Evolutionary conservation across 2,329 filamentous ascomycete genomes (phyloP).

Genomic region (Xylaria sp.): DNA sequence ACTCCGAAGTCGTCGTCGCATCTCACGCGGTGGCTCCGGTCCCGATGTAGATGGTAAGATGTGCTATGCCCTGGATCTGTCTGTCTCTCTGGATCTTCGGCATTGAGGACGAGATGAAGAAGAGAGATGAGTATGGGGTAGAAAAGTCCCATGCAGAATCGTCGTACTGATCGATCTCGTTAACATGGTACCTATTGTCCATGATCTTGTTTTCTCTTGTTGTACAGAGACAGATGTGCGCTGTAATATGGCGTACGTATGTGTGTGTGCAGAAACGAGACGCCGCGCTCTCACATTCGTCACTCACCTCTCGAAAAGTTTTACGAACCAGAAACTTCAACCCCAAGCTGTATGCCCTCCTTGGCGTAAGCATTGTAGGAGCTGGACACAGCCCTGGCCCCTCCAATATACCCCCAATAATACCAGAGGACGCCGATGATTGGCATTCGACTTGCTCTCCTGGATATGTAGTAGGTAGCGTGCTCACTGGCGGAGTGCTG

Average conservation of each 20-base stretch:
- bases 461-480: neutral
- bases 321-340: conserved; percentile 25
- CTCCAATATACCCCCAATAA: conserved; percentile 19
- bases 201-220: neutral
- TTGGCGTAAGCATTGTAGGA: neutral
- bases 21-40: neutral
- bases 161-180: neutral
- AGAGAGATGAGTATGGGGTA: conserved; percentile 12
- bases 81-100: neutral
- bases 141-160: conserved; percentile 15
- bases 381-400: neutral
- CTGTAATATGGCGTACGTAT: neutral
- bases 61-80: neutral
- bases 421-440: conserved; percentile 19
- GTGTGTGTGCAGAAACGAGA: neutral
- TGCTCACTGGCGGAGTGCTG: neutral
- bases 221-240: neutral
- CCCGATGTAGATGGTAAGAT: neutral
- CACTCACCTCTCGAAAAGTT: conserved; percentile 1
- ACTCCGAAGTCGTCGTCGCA: neutral
- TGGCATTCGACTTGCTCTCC: conserved; percentile 1
- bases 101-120: neutral
- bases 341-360: conserved; percentile 24
- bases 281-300: neutral
- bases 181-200: neutral